A percentile compares a stretch with the other conserved stretches of the same genome.
These are phyloP conservation scores for Daldinia decipiens DNA, from an alignment of 495 filamentous ascomycete genomes.

Conservation along the genomic window DNA sequence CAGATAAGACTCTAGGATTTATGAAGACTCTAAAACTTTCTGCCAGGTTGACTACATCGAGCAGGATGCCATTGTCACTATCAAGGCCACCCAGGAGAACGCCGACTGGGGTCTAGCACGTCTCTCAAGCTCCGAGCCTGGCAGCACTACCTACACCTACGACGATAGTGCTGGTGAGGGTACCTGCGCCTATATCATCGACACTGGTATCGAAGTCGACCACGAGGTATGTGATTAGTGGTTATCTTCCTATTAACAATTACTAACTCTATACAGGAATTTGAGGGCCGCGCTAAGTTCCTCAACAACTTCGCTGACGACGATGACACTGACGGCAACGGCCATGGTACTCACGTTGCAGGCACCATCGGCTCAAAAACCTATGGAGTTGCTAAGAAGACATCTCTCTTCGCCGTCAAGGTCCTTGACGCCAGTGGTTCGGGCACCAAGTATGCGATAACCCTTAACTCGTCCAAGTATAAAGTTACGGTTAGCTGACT, in stretches of 20 bases:
- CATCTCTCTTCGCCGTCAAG: slow-evolving; percentile 71
- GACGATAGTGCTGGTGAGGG: slow-evolving; percentile 65
- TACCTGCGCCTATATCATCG: slow-evolving; percentile 69
- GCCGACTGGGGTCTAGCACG: slow-evolving; percentile 67
- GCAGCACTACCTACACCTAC: slow-evolving; percentile 64
- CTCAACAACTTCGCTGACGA: slow-evolving; percentile 51
- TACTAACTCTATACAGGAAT: slow-evolving; percentile 53
- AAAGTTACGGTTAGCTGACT: slow-evolving; percentile 5
- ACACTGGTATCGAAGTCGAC: slow-evolving; percentile 65
- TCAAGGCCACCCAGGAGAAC: slow-evolving; percentile 56
- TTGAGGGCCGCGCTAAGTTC: slow-evolving; percentile 64
- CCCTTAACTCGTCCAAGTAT: neutral
- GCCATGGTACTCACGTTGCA: slow-evolving; percentile 71
- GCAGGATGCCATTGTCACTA: slow-evolving; percentile 58
- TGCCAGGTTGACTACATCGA: slow-evolving; percentile 62
- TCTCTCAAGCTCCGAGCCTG: slow-evolving; percentile 57
- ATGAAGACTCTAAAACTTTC: slow-evolving; percentile 8
- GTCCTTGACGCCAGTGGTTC: slow-evolving; percentile 64
- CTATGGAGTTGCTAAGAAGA: slow-evolving; percentile 74
- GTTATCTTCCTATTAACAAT: slow-evolving; percentile 53
- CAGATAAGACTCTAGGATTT: neutral
- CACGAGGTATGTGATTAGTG: slow-evolving; percentile 65
- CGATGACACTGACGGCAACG: slow-evolving; percentile 51
- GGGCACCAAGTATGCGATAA: slow-evolving; percentile 47
- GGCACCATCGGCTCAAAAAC: slow-evolving; percentile 70